Evolutionary conservation across 1,284 basidiomycete species (phyloP).

Genomic region (Sporisorium exsertum): DNA sequence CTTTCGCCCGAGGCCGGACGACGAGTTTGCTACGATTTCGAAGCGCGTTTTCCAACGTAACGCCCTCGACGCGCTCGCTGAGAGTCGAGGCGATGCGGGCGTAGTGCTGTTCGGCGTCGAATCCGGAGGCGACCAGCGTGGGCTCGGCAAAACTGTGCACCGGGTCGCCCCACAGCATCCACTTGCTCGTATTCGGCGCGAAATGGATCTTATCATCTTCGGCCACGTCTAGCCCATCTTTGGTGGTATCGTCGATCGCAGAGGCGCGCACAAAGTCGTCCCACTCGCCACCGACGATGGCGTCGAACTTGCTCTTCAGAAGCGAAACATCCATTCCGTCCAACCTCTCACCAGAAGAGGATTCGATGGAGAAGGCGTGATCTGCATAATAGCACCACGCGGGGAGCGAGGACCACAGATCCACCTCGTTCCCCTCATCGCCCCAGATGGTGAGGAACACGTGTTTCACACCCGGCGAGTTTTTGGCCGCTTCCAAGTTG

Average conservation of each 20-base stretch:
- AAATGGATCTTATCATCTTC: conserved; percentile 63
- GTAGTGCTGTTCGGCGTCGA: conserved; percentile 55
- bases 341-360: background rate
- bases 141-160: conserved; percentile 55
- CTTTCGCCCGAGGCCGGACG: background rate
- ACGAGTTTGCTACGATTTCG: conserved; percentile 17
- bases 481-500: conserved; percentile 67
- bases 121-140: conserved; percentile 38
- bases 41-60: conserved; percentile 20
- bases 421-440: conserved; percentile 70
- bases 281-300: conserved; percentile 66
- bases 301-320: conserved; percentile 57
- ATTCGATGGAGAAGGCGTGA: conserved; percentile 58
- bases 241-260: conserved; percentile 61
- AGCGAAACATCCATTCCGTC: conserved; percentile 60
- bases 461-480: conserved; percentile 59
- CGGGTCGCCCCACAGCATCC: conserved; percentile 69
- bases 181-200: conserved; percentile 69
- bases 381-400: conserved; percentile 68
- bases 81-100: conserved; percentile 19
- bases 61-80: conserved; percentile 32
- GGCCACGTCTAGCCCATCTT: conserved; percentile 26
- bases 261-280: conserved; percentile 69
- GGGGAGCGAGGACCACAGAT: conserved; percentile 53
- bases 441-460: conserved; percentile 71